These are phyloP conservation scores for Aspergillus heteromorphus DNA, from an alignment of 495 filamentous ascomycete species.

Conservation along the genomic window DNA sequence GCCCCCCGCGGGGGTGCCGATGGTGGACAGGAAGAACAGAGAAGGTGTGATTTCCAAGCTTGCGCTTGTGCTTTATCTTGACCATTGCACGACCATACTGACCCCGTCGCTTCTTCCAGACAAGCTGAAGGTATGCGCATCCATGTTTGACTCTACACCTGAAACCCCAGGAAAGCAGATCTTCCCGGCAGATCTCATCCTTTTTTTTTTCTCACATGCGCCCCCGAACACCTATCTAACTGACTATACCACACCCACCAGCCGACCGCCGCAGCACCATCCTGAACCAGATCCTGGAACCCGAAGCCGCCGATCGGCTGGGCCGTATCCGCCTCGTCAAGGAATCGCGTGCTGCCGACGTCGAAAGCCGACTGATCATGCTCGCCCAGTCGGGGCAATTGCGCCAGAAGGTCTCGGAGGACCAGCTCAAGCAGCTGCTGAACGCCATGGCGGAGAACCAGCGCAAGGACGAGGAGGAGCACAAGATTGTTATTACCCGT, in stretches of 20 bases:
- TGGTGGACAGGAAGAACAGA: slow-evolving; percentile 57
- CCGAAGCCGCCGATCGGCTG: slow-evolving; percentile 87
- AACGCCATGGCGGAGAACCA: slow-evolving; percentile 72
- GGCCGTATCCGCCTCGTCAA: slow-evolving; percentile 95
- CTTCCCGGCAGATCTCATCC: slow-evolving; percentile 1
- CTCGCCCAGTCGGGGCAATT: slow-evolving; percentile 84
- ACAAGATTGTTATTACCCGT: slow-evolving; percentile 79
- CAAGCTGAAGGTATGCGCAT: slow-evolving; percentile 58
- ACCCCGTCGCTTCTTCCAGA: slow-evolving; percentile 27
- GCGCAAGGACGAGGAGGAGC: slow-evolving; percentile 53
- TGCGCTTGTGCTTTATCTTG: too few relatives aligned
- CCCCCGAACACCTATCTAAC: background rate
- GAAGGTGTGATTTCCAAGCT: slow-evolving; percentile 42
- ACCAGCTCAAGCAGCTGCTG: slow-evolving; percentile 86
- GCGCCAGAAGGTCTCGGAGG: slow-evolving; percentile 81
- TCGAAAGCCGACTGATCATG: slow-evolving; percentile 91
- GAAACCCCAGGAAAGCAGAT: background rate
- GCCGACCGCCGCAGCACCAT: slow-evolving; percentile 60
- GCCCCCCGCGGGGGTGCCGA: slow-evolving; percentile 42
- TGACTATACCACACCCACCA: slow-evolving; percentile 3
- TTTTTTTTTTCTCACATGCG: slow-evolving; percentile 1
- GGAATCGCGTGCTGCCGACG: slow-evolving; percentile 78
- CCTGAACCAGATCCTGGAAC: slow-evolving; percentile 86
- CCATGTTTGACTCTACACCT: background rate
- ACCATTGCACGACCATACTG: background rate